Percentiles rank a stretch among this genome's conserved stretches.
Conservation (phyloP, 768 basidiomycete species). For the Sistotremastrum suecicum region DNA sequence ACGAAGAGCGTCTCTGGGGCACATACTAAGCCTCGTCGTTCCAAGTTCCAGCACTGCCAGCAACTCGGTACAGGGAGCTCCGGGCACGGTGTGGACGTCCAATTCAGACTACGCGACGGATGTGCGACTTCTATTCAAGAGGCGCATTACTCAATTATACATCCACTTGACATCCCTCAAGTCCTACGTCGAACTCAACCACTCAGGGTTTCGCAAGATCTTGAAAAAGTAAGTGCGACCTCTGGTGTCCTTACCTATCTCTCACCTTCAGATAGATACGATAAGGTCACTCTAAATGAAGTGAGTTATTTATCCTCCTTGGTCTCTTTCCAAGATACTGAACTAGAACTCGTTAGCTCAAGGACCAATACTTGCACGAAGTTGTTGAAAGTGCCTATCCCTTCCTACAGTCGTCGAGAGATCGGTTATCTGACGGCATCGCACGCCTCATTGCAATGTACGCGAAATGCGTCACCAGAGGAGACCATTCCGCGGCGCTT, state of each 20-base stretch:
- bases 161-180: slow-evolving; percentile 60
- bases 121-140: slow-evolving; percentile 74
- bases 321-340: neutral
- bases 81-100: slow-evolving; percentile 61
- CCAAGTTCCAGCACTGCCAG: slow-evolving; percentile 33
- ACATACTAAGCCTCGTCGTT: slow-evolving; percentile 34
- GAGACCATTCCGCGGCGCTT: slow-evolving; percentile 52
- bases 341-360: slow-evolving; percentile 31
- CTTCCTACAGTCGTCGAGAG: slow-evolving; percentile 51
- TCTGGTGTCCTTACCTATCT: neutral
- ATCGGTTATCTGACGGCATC: slow-evolving; percentile 44
- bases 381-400: slow-evolving; percentile 54
- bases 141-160: slow-evolving; percentile 73
- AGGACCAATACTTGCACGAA: slow-evolving; percentile 62
- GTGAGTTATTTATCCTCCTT: slow-evolving; percentile 16
- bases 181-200: slow-evolving; percentile 84
- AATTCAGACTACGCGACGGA: slow-evolving; percentile 73
- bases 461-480: slow-evolving; percentile 69
- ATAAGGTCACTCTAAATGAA: slow-evolving; percentile 78
- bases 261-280: slow-evolving; percentile 46
- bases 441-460: slow-evolving; percentile 56
- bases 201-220: slow-evolving; percentile 90
- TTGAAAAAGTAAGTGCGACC: slow-evolving; percentile 67
- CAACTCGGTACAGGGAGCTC: slow-evolving; percentile 6
- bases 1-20: slow-evolving; percentile 23